These are phyloP conservation scores for Noccaea bulbosa DNA, from an alignment of 345 rosid species.

Conservation along the genomic window DNA sequence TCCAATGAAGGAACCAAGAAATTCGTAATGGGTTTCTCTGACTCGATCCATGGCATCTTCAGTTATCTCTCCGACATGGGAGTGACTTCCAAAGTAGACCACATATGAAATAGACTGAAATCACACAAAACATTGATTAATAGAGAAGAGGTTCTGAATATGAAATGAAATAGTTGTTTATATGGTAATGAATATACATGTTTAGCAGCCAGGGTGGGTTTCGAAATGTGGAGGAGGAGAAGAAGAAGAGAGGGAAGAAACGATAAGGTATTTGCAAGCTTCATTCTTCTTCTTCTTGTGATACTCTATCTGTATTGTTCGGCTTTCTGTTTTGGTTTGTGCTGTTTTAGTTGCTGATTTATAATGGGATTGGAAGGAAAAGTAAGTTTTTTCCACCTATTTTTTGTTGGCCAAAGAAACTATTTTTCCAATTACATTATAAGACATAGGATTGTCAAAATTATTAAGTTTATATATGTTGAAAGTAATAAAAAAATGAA, in stretches of 20 bases:
- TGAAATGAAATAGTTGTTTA: background rate
- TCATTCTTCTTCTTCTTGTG: constrained; percentile 39
- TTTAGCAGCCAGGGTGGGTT: constrained; percentile 51
- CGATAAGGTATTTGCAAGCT: constrained; percentile 7
- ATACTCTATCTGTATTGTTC: background rate
- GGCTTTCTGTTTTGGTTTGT: constrained; percentile 18
- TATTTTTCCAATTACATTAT: background rate
- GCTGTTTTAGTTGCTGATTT: constrained; percentile 24
- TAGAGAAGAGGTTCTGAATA: background rate
- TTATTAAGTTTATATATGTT: background rate
- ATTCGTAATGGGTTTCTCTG: constrained; percentile 57
- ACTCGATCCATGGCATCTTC: constrained; percentile 48
- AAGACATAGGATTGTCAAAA: background rate
- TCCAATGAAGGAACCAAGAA: constrained; percentile 71
- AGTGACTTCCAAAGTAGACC: constrained; percentile 84
- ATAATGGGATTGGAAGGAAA: constrained; percentile 22
- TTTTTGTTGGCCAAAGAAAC: background rate
- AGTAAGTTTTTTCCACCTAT: background rate
- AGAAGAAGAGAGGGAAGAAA: constrained; percentile 35
- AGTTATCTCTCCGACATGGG: constrained; percentile 50
- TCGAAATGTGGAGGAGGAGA: constrained; percentile 40
- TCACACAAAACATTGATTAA: background rate
- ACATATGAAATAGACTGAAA: constrained; percentile 52
- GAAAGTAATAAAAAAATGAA: background rate
- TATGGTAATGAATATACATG: constrained; percentile 45